Evolutionary conservation across 352 stramenopile species (phyloP).

Genomic region (Phytophthora colocasiae): DNA sequence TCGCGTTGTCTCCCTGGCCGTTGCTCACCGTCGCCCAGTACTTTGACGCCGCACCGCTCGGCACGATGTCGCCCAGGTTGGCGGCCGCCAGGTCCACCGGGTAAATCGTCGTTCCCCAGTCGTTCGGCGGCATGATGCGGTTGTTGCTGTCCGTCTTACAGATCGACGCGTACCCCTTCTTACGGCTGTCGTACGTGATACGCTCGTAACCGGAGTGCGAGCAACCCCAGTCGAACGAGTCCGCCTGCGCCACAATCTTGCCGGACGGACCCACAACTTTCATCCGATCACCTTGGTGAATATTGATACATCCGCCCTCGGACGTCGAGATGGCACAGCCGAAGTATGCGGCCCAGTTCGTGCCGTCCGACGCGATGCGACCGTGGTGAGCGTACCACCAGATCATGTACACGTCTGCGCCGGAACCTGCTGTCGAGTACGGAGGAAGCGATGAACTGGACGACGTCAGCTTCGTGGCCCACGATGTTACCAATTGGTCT

Average conservation of each 20-base stretch:
- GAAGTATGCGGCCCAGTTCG: slow-evolving; percentile 72
- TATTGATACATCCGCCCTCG: slow-evolving; percentile 67
- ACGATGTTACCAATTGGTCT: too few relatives aligned
- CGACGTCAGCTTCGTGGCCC: slow-evolving; percentile 64
- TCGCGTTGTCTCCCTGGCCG: slow-evolving; percentile 47
- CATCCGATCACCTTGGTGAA: slow-evolving; percentile 72
- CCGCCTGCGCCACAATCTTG: slow-evolving; percentile 39
- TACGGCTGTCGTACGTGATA: slow-evolving; percentile 59
- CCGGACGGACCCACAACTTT: slow-evolving; percentile 57
- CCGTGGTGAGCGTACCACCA: slow-evolving; percentile 74
- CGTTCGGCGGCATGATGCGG: slow-evolving; percentile 66
- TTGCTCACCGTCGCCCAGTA: slow-evolving; percentile 74
- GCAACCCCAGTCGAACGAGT: slow-evolving; percentile 65
- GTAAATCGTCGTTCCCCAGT: slow-evolving; percentile 59
- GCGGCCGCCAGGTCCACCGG: slow-evolving; percentile 52
- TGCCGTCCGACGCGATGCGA: slow-evolving; percentile 59
- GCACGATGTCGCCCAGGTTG: slow-evolving; percentile 64
- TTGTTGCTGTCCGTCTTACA: slow-evolving; percentile 78
- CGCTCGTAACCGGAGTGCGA: slow-evolving; percentile 70
- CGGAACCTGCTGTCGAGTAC: slow-evolving; percentile 52
- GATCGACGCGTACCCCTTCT: slow-evolving; percentile 52
- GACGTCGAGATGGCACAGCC: slow-evolving; percentile 62
- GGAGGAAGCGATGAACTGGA: slow-evolving; percentile 56
- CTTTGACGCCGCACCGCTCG: slow-evolving; percentile 29
- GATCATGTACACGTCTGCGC: slow-evolving; percentile 63